These are phyloP conservation scores for Claviceps sp. DNA, from an alignment of 2,329 filamentous ascomycete species.

Conservation along the genomic window DNA sequence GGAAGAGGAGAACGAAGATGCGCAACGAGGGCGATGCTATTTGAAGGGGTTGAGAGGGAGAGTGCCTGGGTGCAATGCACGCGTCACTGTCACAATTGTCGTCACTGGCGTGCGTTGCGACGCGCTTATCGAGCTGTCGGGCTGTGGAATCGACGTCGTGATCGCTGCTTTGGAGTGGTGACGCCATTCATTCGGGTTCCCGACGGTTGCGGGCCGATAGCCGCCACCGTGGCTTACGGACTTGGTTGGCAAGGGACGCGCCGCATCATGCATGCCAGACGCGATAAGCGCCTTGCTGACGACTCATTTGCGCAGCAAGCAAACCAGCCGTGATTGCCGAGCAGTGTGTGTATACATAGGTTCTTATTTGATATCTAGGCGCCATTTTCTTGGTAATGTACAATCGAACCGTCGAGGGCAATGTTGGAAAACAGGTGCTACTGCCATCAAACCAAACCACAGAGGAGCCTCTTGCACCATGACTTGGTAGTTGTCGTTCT, in stretches of 20 bases:
- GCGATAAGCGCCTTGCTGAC: neutral
- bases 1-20: too few relatives aligned
- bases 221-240: neutral
- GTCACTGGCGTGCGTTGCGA: neutral
- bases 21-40: too few relatives aligned
- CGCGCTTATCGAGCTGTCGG: neutral
- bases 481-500: conserved; percentile 3
- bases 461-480: conserved; percentile 16
- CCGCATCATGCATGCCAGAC: neutral
- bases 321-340: too few relatives aligned
- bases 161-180: neutral
- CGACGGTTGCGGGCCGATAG: neutral
- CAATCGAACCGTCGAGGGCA: neutral
- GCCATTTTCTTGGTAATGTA: neutral
- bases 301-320: neutral
- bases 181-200: conserved; percentile 2
- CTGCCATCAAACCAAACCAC: conserved; percentile 12
- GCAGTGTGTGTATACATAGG: too few relatives aligned
- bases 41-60: too few relatives aligned
- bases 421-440: neutral
- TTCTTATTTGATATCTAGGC: neutral
- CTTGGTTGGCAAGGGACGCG: neutral
- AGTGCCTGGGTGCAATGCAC: neutral
- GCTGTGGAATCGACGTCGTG: neutral
- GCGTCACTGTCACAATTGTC: neutral